Conservation (phyloP, 2,329 filamentous ascomycete genomes). For the Blumeriella jaapii region DNA sequence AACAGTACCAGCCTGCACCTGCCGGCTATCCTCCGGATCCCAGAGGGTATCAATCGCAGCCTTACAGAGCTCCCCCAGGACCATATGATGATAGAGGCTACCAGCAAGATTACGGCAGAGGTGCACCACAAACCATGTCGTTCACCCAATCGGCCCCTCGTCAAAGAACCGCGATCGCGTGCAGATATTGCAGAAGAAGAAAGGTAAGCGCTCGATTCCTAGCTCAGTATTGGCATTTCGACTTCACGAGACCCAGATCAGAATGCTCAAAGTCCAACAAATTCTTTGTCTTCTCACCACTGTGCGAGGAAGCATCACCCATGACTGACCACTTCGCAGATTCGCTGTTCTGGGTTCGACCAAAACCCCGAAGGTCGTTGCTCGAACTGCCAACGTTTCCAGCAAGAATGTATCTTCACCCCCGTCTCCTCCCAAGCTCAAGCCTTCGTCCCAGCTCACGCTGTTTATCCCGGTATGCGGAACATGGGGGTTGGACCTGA, state of each 20-base stretch:
- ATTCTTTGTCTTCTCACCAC: no score
- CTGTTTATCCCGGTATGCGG: slow-evolving; percentile 46
- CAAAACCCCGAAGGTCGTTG: slow-evolving; percentile 60
- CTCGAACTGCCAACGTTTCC: slow-evolving; percentile 61
- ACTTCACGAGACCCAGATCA: no score
- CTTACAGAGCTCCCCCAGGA: slow-evolving; percentile 18
- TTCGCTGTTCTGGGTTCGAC: slow-evolving; percentile 66
- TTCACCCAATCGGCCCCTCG: slow-evolving; percentile 40
- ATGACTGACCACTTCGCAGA: slow-evolving; percentile 34
- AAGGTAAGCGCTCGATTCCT: no score
- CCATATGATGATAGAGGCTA: slow-evolving; percentile 22
- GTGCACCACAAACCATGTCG: slow-evolving; percentile 22
- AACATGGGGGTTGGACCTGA: slow-evolving; percentile 29
- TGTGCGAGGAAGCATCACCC: background rate
- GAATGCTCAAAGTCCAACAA: no score
- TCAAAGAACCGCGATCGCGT: slow-evolving; percentile 49
- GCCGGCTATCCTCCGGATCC: slow-evolving; percentile 21
- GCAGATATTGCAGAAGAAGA: slow-evolving; percentile 46
- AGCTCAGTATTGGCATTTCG: no score
- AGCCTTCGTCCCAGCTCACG: slow-evolving; percentile 62
- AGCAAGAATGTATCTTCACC: slow-evolving; percentile 68
- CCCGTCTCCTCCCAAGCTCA: slow-evolving; percentile 64
- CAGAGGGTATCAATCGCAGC: slow-evolving; percentile 19
- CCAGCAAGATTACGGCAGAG: slow-evolving; percentile 20
- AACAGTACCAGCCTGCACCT: slow-evolving; percentile 15